Base-by-base conservation (phyloP, 2,329 filamentous ascomycete species). In the Fusarium sp. region DNA sequence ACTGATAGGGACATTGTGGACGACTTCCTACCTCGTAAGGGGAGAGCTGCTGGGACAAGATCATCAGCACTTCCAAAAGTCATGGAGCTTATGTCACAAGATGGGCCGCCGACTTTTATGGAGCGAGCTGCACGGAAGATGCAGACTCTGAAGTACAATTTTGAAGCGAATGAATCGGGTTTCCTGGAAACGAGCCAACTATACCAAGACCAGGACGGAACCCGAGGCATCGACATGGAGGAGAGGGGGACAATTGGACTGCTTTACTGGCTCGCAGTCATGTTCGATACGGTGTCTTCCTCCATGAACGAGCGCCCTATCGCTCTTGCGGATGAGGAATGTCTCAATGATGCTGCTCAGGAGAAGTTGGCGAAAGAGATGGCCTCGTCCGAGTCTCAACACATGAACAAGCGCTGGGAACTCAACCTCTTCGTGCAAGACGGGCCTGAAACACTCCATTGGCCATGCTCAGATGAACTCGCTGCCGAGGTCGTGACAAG, bases 231-330 rank as follows among this genome's bases (percentile, higher is more conserved):
- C 0, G 55, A 56, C 0, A 15, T 60, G 8, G 66, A 54, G 39
- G 78, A 82, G 5, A 73, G 75, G 6, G 75, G 82, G 9, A 89
- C 88, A 0, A 79, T 89, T 8, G 82, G 86, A 16, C 75, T 89
- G 11, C 69, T 89, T 1, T 89, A 86, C 70, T 90, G 88, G 88
- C 75, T 90, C 3, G 86, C 85, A 0, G 79, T 89, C 46, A 89
- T 89, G 87, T 86, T 88, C 43, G 87, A 89, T 70, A 89, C 87
- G 0, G 75, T 89, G 12, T 87, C 85, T 0, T 83, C 87, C 0
- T 85, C 86, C 1, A 86, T 89, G 80, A 81, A 85, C 39, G 68
- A 77, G 43, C 44, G 76, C 16, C 73, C 76, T 0, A 73, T 82
- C 1, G 77, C 78, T 0, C 73, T 83, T 0, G 72, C 76, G 0